Base-by-base conservation (phyloP, 805 yeast genomes). In the Scheffersomyces amazonensis region DNA sequence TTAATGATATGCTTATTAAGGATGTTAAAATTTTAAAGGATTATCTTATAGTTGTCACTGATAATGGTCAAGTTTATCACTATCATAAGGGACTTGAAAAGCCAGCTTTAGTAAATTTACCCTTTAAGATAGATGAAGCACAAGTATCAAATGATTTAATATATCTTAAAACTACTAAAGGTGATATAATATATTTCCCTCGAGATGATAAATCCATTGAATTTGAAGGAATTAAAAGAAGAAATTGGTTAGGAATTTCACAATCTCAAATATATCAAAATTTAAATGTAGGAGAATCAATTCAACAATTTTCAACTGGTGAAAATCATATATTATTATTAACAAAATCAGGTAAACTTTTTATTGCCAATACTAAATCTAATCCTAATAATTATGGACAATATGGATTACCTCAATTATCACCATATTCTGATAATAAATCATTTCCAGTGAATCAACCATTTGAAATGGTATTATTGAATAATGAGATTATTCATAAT, bases 321-420 rank as follows among this genome's bases (percentile, higher is more conserved):
- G 61, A 62, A 6, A 69, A 72, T 36, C 97, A 93, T 60, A 50
- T 90, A 8, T 71, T 86, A n/a, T 54, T 84, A 3, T 55, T 85
- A 27, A 71, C 87, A 0, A 63, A 70, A 28, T 53, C 69, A 9
- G 89, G 90, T 1, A 69, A 77, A 23, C 80, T 86, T 0, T 83
- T 72, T 46, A 67, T 86, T 1, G 67, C 79, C 9, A 74, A 86
- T 12, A 80, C 95, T 0, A 84, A 84, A 1, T 43, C 60, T 2
- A 47, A 52, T 11, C 56, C 64, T n/a, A 60, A 67, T 4, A 71
- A 72, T 33, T 56, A 53, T 48, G 98, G 98, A 3, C 97, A 93
- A 62, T 87, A 76, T 60, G 98, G 97, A 15, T 58, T 87, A 12
- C 93, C 96, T 1, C 60, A 66, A 11, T 76, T 69, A 46, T 78